Evolutionary conservation across 345 rosid genomes (phyloP), one percentile per base, ranked within the genome.

Genomic region (Arabidopsis arenosa): DNA sequence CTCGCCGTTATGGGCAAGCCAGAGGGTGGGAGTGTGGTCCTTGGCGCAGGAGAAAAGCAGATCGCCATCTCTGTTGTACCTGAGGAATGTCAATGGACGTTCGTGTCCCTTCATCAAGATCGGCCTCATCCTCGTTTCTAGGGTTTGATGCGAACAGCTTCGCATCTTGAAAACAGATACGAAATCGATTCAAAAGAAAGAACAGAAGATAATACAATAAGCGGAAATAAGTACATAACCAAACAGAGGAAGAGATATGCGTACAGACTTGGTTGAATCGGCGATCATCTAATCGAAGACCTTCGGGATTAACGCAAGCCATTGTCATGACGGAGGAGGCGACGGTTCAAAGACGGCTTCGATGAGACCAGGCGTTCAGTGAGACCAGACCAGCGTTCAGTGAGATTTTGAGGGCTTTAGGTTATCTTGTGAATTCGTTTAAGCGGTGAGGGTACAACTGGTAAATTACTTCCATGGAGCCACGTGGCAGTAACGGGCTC

Each of bases 71-170:
- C 87, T 84, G 80, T 95, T 95, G 83, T 95, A 92, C 78, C 87
- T 89, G 3, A 95, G 83, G 72, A 89, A 95, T 33, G 98, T 95
- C 61, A 92, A 79, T 35, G 99, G 98, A 87, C 99, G 89, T 77
- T 94, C 97, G 70, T 94, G 98, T 72, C 98, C 98, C 81, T 92
- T 92, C 97, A 95, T 90, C 88, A 93, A 73, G 7, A 90, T 95
- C 60, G 32, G 99, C 78, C 99, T 86, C 97, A 92, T 95, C 70
- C 67, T 44, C 11, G 45, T 13, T 47, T 21, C 63, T 32, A 17
- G 8, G 23, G 35, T 23, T n/a, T 66, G 57, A 70, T 41, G 55
- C 32, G 18, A 56, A 17, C 9, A 18, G 47, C 43, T 36, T 40
- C 51, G 28, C n/a, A 61, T n/a, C 67, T 48, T 47, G 26, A 13